Evolutionary conservation across 768 basidiomycete genomes (phyloP), one percentile per base, ranked within the genome.

Genomic region (Amanita rimosa): DNA sequence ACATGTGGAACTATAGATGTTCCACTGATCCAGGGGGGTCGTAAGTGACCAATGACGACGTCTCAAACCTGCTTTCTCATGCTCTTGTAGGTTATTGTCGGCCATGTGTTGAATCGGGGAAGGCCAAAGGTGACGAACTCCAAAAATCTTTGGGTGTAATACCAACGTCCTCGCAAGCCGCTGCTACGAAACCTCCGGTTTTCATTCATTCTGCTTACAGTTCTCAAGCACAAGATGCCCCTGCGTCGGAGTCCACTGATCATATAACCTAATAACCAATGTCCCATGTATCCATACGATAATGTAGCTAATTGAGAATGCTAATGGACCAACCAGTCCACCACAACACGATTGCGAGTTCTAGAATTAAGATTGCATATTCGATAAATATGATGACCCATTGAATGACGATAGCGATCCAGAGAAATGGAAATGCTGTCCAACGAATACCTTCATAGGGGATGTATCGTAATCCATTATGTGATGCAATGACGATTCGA

Each of bases 291-390:
- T 26, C 44, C 31, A 51, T 48, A 48, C 36, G 19, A 38, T 42
- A 11, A 21, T 43, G 53, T 43, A 41, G 8, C 62, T 58, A 73
- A 53, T 58, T 59, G 50, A 69, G 58, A 52, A 86, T 54, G 36
- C 74, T 74, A 37, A 85, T 58, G 22, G 68, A 69, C 85, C 86
- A 89, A 21, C 83, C 84, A 48, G 75, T 57, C 86, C 86, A 89
- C 85, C 86, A 89, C 7, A 70, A 57, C 36, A 80, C 64, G 17
- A 83, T 74, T 3, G 72, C 77, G 35, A 79, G 37, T 59, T 86
- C 73, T 50, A 78, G 66, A 13, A 79, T 52, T 10, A 87, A 71
- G 50, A 86, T 63, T 29, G 64, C 70, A 51, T 69, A 60, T 58
- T 87, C 84, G 22, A 77, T 60, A n/a, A 75, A 41, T 38, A 84